Evolutionary conservation across 805 yeast genomes (phyloP), one percentile per base, ranked within the genome.

Genomic region (Spathaspora girioi): DNA sequence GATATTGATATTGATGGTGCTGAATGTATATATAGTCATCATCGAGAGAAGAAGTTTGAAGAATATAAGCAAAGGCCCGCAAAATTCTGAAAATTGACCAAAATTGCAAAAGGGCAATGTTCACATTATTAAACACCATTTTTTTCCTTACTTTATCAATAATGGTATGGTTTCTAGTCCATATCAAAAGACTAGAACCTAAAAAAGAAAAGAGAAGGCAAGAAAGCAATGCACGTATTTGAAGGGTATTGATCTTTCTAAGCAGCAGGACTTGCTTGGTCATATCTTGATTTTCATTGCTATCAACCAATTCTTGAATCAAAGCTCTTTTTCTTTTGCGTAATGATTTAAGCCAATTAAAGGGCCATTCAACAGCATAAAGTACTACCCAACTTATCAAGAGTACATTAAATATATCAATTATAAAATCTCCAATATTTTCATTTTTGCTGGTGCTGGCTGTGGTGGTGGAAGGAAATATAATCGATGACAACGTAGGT

Each of bases 341-440:
- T 11, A 73, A 59, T 42, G 64, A 68, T 5, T 53, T 47, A 15
- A 65, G 56, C 77, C 77, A 73, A n/a, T 57, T 56, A 74, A 76
- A 72, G 0, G 77, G 77, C 77, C 77, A 73, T 45, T 72, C 76
- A 14, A 67, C 57, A 0, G 68, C 47, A 35, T 67, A 67, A 48
- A 65, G 64, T 12, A 73, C 59, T 1, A 64, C 57, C 69, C 72
- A 69, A 23, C 72, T 62, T 1, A 71, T 60, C n/a, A 70, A 40
- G 7, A 66, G 20, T 3, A 73, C 59, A 5, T 69, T 63, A 18
- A 72, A 57, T 1, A 62, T 49, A 52, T 71, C 75, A 20, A 71
- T 67, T 15, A 70, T 49, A 6, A 70, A 48, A 38, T 59, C 55
- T 2, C 67, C 68, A 6, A 66, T 26, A 46, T 63, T 66, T 38